A percentile compares a stretch with the other conserved stretches of the same genome.
Evolutionary conservation across 495 filamentous ascomycete species (phyloP).

Genomic region (Chaetomidium leptoderma): DNA sequence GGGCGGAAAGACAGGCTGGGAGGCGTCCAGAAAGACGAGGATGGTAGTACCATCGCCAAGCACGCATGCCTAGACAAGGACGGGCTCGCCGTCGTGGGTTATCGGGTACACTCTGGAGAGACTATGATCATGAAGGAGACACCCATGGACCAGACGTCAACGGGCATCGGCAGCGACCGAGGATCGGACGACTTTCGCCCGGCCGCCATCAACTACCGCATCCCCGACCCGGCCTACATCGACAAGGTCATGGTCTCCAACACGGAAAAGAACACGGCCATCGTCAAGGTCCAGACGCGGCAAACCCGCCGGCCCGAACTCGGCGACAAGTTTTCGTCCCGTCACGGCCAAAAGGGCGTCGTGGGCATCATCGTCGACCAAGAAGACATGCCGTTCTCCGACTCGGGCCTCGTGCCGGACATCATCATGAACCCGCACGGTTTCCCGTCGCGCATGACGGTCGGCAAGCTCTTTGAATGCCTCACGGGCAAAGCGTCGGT

Average conservation of each 20-base stretch:
- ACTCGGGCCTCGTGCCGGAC: constrained; percentile 83
- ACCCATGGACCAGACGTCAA: constrained; percentile 65
- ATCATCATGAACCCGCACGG: constrained; percentile 99
- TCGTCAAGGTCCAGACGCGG: constrained; percentile 87
- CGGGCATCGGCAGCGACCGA: constrained; percentile 59
- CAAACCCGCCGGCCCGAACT: constrained; percentile 92
- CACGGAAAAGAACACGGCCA: constrained; percentile 71
- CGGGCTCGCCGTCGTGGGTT: constrained; percentile 79
- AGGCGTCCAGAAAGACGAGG: constrained; percentile 55
- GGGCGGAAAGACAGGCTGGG: constrained; percentile 69
- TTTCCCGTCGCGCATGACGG: constrained; percentile 99
- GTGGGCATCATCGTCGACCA: constrained; percentile 93
- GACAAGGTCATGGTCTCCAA: constrained; percentile 90
- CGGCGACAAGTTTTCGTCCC: constrained; percentile 97
- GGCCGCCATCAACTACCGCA: constrained; percentile 72
- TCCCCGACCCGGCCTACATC: constrained; percentile 78
- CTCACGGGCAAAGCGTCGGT: constrained; percentile 92
- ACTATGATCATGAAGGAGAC: constrained; percentile 83
- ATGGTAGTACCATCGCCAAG: constrained; percentile 56
- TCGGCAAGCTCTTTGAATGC: constrained; percentile 95
- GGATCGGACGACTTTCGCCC: constrained; percentile 60
- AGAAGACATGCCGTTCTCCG: constrained; percentile 95
- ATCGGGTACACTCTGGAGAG: constrained; percentile 65
- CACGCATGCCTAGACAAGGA: constrained; percentile 70
- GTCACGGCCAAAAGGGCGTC: constrained; percentile 98